Evolutionary conservation across 164 flowering plant species (phyloP), one percentile per base, ranked within the genome.

Genomic region (Santalum album): DNA sequence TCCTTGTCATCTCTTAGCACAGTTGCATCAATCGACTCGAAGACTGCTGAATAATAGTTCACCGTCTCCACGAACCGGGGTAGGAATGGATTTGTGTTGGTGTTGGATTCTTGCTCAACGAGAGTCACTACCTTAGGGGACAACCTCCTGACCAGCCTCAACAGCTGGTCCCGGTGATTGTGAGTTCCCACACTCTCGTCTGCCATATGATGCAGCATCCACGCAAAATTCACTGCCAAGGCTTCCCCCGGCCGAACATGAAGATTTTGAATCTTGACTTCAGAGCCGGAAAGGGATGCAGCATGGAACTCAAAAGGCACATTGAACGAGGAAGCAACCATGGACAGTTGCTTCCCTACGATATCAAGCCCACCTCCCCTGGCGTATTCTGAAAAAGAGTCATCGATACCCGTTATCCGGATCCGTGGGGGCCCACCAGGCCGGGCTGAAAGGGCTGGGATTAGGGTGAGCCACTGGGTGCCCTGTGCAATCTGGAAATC

Each of bases 401-500:
- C 95, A 66, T 84, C 90, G n/a, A 87, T 70, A 35, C 90, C 90
- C 0, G 95, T 83, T 44, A 87, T 80, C 18, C 90, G 78, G 24
- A 84, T 50, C 12, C 58, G 69, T 49, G 95, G 95, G 7, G 90
- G 88, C 14, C 90, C 85, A 18, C 85, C 79, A n/a, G 83, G 83
- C 38, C 86, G 75, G 20, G 73, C 72, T 11, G 88, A 74, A 24
- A 87, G 75, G 62, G 88, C 90, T 55, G 75, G 84, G 57, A 87
- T 77, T 26, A 87, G 57, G 54, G 76, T 72, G 14, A 82, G 3
- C 95, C 95, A 87, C 51, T 87, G 95, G 32, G 59, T 66, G n/a
- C 95, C 95, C 54, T 87, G 90, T 10, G 76, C 66, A 50, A 87
- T 80, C 66, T 80, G 88, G 65, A 87, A 84, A 66, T 87, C 95